These are phyloP conservation scores for Ophiostoma tasmaniense DNA, from an alignment of 2,329 filamentous ascomycete species.

Conservation along the genomic window DNA sequence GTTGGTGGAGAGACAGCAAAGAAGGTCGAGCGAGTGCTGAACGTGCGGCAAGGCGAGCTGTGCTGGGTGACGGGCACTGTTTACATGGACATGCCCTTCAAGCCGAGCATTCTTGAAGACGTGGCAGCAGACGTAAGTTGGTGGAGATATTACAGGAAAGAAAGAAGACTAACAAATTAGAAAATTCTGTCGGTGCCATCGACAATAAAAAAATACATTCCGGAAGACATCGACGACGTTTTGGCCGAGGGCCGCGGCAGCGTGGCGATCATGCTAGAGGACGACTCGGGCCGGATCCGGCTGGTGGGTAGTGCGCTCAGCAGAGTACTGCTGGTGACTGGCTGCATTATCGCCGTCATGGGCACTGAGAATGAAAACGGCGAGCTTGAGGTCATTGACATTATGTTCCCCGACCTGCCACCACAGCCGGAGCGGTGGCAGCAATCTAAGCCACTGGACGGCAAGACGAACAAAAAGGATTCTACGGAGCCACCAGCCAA, in stretches of 20 bases:
- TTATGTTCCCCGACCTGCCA: constrained; percentile 79
- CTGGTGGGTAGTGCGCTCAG: constrained; percentile 64
- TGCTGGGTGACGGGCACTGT: constrained; percentile 94
- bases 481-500: constrained; percentile 18
- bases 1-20: constrained; percentile 67
- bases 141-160: background rate
- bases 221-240: constrained; percentile 50
- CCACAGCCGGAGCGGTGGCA: constrained; percentile 76
- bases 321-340: constrained; percentile 71
- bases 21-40: constrained; percentile 78
- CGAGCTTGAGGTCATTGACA: constrained; percentile 84
- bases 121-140: constrained; percentile 74
- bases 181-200: constrained; percentile 42
- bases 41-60: constrained; percentile 88
- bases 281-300: constrained; percentile 82
- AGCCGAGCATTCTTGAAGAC: constrained; percentile 92
- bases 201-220: constrained; percentile 66
- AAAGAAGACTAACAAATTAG: constrained; percentile 3
- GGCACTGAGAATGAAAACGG: constrained; percentile 89
- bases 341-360: constrained; percentile 87
- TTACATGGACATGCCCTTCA: constrained; percentile 94
- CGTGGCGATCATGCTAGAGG: constrained; percentile 66
- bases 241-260: constrained; percentile 21
- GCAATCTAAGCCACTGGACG: constrained; percentile 42
- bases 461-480: constrained; percentile 23